These are phyloP conservation scores for Erigeron canadensis DNA, from an alignment of 129 eudicot genomes.

Conservation along the genomic window DNA sequence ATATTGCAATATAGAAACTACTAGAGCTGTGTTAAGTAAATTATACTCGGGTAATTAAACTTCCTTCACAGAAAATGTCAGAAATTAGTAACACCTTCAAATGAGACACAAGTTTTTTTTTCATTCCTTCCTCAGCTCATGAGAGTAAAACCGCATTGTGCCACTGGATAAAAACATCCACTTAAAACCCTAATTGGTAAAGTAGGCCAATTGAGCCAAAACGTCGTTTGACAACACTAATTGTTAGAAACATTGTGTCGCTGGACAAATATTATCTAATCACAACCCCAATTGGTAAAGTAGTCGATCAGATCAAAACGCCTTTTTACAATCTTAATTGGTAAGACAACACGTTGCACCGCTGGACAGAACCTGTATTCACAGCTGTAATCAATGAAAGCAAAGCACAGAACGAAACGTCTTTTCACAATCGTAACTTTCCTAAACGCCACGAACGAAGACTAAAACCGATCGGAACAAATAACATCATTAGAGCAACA, in stretches of 20 bases:
- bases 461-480: background rate
- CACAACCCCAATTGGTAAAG: no score
- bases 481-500: background rate
- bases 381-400: background rate
- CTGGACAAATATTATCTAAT: no score
- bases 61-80: constrained; percentile 7
- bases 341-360: background rate
- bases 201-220: background rate
- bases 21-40: constrained; percentile 21
- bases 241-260: no score
- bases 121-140: background rate
- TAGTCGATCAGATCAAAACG: background rate
- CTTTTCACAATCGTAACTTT: constrained; percentile 22
- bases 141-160: background rate
- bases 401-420: background rate
- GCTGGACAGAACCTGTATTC: background rate
- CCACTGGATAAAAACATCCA: background rate
- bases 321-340: background rate
- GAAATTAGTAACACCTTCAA: background rate
- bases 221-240: constrained; percentile 19
- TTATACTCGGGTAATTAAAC: constrained; percentile 2
- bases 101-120: background rate
- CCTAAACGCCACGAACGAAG: background rate
- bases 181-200: background rate
- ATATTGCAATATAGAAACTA: constrained; percentile 3